phyloP scores from a whole-genome alignment of 2,329 filamentous ascomycete genomes.

The Aureobasidium musti region DNA sequence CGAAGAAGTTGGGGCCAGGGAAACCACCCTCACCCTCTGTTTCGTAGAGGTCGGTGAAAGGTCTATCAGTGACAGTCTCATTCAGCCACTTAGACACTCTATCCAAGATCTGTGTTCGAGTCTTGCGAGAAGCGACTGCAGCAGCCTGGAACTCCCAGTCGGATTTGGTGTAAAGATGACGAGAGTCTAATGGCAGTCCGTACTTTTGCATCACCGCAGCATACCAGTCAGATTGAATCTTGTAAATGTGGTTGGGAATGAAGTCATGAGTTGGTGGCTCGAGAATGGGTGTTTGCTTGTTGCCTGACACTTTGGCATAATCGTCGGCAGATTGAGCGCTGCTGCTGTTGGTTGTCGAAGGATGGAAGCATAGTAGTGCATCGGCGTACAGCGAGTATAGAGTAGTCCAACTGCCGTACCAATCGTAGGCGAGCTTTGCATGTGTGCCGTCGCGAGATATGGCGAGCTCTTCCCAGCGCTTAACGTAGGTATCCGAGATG shows the following conservation, averaged over 20 bases:
- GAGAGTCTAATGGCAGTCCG: slow-evolving; percentile 77
- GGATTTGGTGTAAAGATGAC: slow-evolving; percentile 82
- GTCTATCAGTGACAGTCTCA: slow-evolving; percentile 72
- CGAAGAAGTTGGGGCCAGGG: slow-evolving; percentile 74
- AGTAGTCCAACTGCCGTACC: slow-evolving; percentile 79
- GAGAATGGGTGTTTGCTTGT: slow-evolving; percentile 33
- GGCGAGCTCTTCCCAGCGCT: slow-evolving; percentile 69
- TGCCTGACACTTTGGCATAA: slow-evolving; percentile 9
- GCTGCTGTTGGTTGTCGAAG: slow-evolving; percentile 48
- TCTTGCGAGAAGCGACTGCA: slow-evolving; percentile 69
- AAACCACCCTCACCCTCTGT: slow-evolving; percentile 77
- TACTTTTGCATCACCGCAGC: slow-evolving; percentile 75
- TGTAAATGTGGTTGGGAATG: slow-evolving; percentile 74
- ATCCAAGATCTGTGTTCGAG: slow-evolving; percentile 70
- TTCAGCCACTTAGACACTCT: slow-evolving; percentile 80
- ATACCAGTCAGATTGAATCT: slow-evolving; percentile 80
- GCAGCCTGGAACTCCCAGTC: slow-evolving; percentile 92
- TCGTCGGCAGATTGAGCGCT: slow-evolving; percentile 26
- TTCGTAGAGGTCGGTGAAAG: slow-evolving; percentile 79
- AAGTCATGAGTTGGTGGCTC: slow-evolving; percentile 49
- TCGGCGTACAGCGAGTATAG: slow-evolving; percentile 86
- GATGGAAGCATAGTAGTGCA: slow-evolving; percentile 77
- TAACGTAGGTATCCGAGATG: slow-evolving; percentile 66
- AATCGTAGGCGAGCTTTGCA: slow-evolving; percentile 76
- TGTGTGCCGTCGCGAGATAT: slow-evolving; percentile 70